phyloP scores from a whole-genome alignment of 257 asterid species.

The Solanum pinnatisectum region DNA sequence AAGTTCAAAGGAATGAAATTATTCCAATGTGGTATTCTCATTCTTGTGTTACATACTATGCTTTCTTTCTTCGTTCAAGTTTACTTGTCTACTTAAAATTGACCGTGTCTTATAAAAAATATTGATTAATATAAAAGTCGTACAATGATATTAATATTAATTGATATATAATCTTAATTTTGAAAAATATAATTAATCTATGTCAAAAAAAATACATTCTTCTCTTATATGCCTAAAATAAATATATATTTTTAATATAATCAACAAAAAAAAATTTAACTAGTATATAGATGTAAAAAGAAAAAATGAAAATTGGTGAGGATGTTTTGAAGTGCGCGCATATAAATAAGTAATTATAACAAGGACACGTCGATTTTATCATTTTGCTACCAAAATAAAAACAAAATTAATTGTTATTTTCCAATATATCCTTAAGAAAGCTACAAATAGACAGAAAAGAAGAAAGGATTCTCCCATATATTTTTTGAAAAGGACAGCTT shows the following conservation, averaged over 20 bases:
- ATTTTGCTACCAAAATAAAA: background rate
- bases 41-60: background rate
- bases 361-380: background rate
- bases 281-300: background rate
- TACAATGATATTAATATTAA: too few relatives aligned
- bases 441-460: conserved; percentile 11
- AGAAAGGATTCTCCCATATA: conserved; percentile 11
- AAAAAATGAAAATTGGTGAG: background rate
- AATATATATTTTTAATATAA: too few relatives aligned
- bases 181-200: too few relatives aligned
- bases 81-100: background rate
- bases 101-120: too few relatives aligned
- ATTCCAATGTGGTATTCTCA: background rate
- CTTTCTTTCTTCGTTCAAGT: too few relatives aligned
- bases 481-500: conserved; percentile 7
- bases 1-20: background rate
- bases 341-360: background rate
- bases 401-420: background rate
- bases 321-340: background rate
- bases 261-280: too few relatives aligned
- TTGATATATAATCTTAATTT: too few relatives aligned
- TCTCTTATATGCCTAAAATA: too few relatives aligned
- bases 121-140: background rate
- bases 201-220: too few relatives aligned
- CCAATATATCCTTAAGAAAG: background rate